Base-by-base conservation (phyloP, 1,284 basidiomycete genomes). In the Sporisorium iseilematis-ciliati region DNA sequence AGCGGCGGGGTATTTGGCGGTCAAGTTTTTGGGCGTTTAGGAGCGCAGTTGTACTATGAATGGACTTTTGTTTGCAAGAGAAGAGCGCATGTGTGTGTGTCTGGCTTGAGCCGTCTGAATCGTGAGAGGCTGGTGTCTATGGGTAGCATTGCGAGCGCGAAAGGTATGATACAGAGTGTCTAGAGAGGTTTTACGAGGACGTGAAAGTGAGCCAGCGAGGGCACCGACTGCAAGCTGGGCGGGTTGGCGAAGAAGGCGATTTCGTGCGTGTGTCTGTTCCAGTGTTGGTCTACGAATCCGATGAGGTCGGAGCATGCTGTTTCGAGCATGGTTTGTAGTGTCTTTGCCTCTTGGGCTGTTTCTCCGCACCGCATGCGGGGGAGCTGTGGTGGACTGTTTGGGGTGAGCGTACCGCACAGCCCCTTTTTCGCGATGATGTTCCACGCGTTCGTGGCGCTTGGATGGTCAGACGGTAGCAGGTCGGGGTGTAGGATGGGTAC, bases 211-310 rank as follows among this genome's bases (percentile, higher is more conserved):
- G 70, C 64, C 0, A 73, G 43, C 20, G 40, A 25, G 2, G 70
- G 70, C 1, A 73, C 70, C n/a, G 51, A 53, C 25, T 73, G 70
- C 42, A 73, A 41, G n/a, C 60, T 63, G 14, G 64, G 64, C 4
- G 70, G 70, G 21, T 73, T 73, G 33, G 70, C 70, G 43, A 73
- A 73, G 26, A 73, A 73, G 7, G 56, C 56, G 4, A 57, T 48
- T 23, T 73, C 60, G 31, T 12, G n/a, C 18, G 0, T 18, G 14
- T 0, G 14, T 4, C 33, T 16, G 7, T 73, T 46, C 70, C 70
- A 67, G 12, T 73, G 56, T 7, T 14, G 18, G 5, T 11, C 7
- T 10, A 73, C 57, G n/a, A 73, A 73, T 0, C 0, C n/a, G 7
- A 64, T 38, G 1, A 73, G n/a, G 8, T 67, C 48, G 0, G 4